Conservation (phyloP, 2,329 filamentous ascomycete genomes). For the Clarireedia paspali region DNA sequence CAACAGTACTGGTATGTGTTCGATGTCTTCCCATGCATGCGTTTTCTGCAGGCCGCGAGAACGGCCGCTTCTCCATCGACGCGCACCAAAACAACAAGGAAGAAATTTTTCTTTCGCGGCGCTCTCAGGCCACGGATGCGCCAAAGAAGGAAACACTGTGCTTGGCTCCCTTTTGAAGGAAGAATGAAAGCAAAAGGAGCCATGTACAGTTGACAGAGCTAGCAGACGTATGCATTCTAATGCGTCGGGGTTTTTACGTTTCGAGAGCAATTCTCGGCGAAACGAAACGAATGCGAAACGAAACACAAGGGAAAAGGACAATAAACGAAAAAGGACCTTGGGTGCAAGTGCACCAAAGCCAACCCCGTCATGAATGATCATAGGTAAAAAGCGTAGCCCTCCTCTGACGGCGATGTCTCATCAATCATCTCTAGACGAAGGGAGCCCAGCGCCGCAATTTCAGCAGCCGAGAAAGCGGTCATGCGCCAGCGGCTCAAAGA, state of each 20-base stretch:
- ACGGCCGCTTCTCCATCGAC: background rate
- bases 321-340: background rate
- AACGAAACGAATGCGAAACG: background rate
- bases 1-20: background rate
- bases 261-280: background rate
- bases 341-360: background rate
- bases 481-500: conserved; percentile 3
- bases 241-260: too few relatives aligned
- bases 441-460: background rate
- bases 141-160: background rate
- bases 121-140: background rate
- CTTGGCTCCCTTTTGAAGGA: background rate
- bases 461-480: background rate
- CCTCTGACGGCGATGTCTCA: background rate
- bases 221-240: too few relatives aligned
- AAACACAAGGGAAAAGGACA: background rate
- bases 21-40: background rate
- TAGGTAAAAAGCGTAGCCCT: background rate
- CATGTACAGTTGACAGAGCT: too few relatives aligned
- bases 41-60: background rate
- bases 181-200: background rate
- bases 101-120: background rate
- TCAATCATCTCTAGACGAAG: background rate
- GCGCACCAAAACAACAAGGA: background rate
- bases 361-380: background rate